These are phyloP conservation scores for Candida germanica DNA, from an alignment of 805 yeast species.

Conservation along the genomic window DNA sequence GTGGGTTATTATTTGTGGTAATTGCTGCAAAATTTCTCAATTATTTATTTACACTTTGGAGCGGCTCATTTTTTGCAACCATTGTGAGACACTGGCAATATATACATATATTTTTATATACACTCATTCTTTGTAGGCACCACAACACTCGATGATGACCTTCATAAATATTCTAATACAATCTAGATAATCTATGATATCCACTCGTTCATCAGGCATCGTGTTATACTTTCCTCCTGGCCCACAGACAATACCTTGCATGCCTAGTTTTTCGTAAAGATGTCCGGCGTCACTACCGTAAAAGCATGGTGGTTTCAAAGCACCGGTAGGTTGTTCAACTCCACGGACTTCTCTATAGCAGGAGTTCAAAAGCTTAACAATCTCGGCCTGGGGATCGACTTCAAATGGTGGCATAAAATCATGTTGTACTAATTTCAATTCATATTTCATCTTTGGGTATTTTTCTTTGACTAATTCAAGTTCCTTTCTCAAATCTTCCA, in stretches of 20 bases:
- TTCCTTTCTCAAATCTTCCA: conserved; percentile 20
- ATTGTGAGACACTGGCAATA: not conserved
- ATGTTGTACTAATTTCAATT: conserved; percentile 7
- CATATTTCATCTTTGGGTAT: conserved; percentile 12
- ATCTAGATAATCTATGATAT: conserved; percentile 12
- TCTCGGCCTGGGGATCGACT: conserved; percentile 9
- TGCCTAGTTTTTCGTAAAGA: conserved; percentile 11
- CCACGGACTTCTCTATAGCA: conserved; percentile 8
- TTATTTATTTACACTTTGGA: too few species aligned
- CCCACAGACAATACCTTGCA: conserved; percentile 14
- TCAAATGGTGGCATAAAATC: conserved; percentile 14
- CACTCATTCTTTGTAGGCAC: conserved; percentile 7
- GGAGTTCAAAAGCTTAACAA: conserved; percentile 5
- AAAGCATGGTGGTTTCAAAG: conserved; percentile 13
- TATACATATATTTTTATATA: too few species aligned
- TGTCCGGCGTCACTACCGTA: conserved; percentile 14
- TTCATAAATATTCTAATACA: conserved; percentile 11
- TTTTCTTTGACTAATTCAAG: conserved; percentile 14
- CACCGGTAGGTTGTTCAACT: conserved; percentile 12
- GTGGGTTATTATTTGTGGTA: too few species aligned
- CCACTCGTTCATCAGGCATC: conserved; percentile 14
- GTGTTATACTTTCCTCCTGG: conserved; percentile 13
- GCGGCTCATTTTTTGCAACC: conserved; percentile 1
- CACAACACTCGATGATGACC: conserved; percentile 11
- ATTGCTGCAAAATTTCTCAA: too few species aligned